phyloP scores from a whole-genome alignment of 1,139 yeast species.

The Saccharomyces hybrid region DNA sequence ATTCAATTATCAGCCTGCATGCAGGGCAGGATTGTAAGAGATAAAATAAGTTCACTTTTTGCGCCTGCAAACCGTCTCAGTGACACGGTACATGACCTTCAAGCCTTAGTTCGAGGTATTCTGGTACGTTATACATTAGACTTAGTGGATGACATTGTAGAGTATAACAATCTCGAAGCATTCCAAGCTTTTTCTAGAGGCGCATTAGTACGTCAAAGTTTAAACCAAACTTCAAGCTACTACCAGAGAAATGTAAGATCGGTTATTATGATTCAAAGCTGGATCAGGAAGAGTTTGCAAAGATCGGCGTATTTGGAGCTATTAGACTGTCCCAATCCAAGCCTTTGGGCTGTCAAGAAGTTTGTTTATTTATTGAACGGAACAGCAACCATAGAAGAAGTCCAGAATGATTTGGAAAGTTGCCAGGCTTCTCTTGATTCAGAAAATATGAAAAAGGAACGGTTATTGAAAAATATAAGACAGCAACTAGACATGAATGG shows the following conservation, averaged over 20 bases:
- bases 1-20: background rate
- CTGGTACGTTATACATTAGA: slow-evolving; percentile 45
- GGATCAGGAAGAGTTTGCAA: slow-evolving; percentile 58
- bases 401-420: slow-evolving; percentile 64
- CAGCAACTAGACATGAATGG: slow-evolving; percentile 19
- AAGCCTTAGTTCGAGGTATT: slow-evolving; percentile 41
- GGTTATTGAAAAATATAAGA: slow-evolving; percentile 19
- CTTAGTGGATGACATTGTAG: slow-evolving; percentile 43
- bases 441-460: slow-evolving; percentile 66
- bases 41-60: slow-evolving; percentile 13
- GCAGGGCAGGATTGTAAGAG: slow-evolving; percentile 6
- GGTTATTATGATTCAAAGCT: slow-evolving; percentile 67
- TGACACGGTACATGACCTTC: slow-evolving; percentile 31
- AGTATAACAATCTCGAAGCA: slow-evolving; percentile 33
- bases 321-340: slow-evolving; percentile 65
- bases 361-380: slow-evolving; percentile 75
- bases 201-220: slow-evolving; percentile 23
- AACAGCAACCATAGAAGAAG: slow-evolving; percentile 65
- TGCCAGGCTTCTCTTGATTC: slow-evolving; percentile 68
- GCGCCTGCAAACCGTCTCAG: slow-evolving; percentile 2
- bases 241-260: slow-evolving; percentile 49
- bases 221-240: slow-evolving; percentile 39
- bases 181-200: slow-evolving; percentile 39
- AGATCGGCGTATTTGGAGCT: slow-evolving; percentile 69
- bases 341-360: slow-evolving; percentile 64